Conservation (phyloP, 257 asterid genomes). For the Salvia rosmarinus region DNA sequence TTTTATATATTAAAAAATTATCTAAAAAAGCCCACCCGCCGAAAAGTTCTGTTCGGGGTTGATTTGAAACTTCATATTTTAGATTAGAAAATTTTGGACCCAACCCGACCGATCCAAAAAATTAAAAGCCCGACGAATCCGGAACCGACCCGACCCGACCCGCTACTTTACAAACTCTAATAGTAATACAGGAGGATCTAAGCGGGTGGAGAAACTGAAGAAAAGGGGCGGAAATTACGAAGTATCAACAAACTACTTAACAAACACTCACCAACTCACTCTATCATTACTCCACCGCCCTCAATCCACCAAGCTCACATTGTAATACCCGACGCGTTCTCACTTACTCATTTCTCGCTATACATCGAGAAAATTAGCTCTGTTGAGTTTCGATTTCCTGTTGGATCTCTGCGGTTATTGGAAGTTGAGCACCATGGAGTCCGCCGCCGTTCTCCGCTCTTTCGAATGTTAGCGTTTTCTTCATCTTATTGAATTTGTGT, state of each 20-base stretch:
- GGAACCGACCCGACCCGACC: no score
- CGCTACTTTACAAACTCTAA: no score
- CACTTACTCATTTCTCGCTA: constrained; percentile 12
- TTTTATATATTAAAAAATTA: no score
- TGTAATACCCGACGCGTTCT: constrained; percentile 30
- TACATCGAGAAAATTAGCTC: constrained; percentile 30
- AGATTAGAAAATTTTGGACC: no score
- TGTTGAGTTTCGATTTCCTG: constrained; percentile 26
- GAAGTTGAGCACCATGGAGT: constrained; percentile 56
- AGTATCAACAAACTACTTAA: constrained; percentile 43
- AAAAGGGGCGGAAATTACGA: constrained; percentile 65
- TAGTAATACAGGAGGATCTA: constrained; percentile 13
- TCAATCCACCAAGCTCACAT: constrained; percentile 14
- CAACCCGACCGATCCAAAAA: no score
- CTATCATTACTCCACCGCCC: constrained; percentile 13
- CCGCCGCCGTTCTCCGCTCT: constrained; percentile 75
- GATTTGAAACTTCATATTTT: no score
- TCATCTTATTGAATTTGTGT: neutral
- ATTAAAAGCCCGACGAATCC: no score
- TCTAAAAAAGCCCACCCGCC: no score
- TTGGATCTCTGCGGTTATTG: constrained; percentile 38
- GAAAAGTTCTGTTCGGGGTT: no score
- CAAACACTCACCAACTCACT: constrained; percentile 31
- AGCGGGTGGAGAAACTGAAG: constrained; percentile 67
- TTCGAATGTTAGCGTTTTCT: constrained; percentile 52